phyloP scores from a whole-genome alignment of 2,329 filamentous ascomycete genomes.

The Beauveria sp. region DNA sequence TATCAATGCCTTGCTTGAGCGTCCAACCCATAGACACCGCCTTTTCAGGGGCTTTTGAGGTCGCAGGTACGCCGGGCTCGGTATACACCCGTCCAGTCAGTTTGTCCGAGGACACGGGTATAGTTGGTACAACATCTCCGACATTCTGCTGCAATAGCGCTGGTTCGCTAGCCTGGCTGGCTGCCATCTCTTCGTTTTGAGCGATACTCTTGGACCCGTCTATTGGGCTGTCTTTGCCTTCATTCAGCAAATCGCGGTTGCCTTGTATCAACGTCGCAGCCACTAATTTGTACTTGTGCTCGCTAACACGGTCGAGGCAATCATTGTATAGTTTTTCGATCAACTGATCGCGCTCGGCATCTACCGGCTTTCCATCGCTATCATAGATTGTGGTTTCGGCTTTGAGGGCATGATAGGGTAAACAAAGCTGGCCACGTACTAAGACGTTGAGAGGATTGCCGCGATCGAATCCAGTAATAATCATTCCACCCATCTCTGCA shows the following conservation, averaged over 20 bases:
- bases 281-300: constrained; percentile 74
- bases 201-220: constrained; percentile 64
- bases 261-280: constrained; percentile 69
- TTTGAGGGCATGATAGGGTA: constrained; percentile 76
- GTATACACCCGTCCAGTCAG: constrained; percentile 67
- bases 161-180: constrained; percentile 49
- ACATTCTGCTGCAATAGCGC: constrained; percentile 47
- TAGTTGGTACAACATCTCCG: constrained; percentile 45
- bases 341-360: constrained; percentile 68
- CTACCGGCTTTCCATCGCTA: constrained; percentile 66
- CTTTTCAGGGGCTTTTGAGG: constrained; percentile 67
- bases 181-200: constrained; percentile 62
- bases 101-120: constrained; percentile 59
- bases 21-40: constrained; percentile 78
- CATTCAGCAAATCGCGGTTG: constrained; percentile 72
- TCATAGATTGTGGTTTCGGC: constrained; percentile 87
- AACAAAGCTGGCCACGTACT: constrained; percentile 79
- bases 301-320: constrained; percentile 82
- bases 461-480: constrained; percentile 92
- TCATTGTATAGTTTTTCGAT: constrained; percentile 94
- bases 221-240: constrained; percentile 68
- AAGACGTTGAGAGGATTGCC: constrained; percentile 92
- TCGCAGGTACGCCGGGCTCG: constrained; percentile 60
- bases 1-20: constrained; percentile 55
- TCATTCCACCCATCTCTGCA: constrained; percentile 96